Evolutionary conservation across 225 moss, liverwort and hornwort genomes (phyloP).

Genomic region (Climacium dendroides): DNA sequence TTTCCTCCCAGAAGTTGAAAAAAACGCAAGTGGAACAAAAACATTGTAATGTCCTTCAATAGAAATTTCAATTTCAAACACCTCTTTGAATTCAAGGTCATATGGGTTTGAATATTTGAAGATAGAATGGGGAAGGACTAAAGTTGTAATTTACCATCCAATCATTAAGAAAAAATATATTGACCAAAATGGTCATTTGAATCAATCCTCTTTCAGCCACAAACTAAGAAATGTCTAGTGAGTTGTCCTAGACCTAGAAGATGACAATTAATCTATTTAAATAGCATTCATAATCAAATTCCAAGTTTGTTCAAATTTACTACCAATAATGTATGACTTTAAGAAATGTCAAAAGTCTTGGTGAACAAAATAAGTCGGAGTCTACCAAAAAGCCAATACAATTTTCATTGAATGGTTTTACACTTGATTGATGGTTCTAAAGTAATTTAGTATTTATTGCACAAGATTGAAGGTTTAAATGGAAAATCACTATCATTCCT

Average conservation of each 20-base stretch:
- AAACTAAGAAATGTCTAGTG: rapidly evolving
- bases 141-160: neutral
- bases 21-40: no score
- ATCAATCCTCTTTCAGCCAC: no score
- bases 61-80: no score
- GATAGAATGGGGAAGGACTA: neutral
- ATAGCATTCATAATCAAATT: rapidly evolving
- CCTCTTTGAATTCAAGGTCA: no score
- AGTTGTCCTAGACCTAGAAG: no score
- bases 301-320: no score
- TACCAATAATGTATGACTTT: neutral
- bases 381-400: rapidly evolving
- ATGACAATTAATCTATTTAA: neutral
- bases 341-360: neutral
- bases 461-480: neutral
- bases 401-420: neutral
- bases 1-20: no score
- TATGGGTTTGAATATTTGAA: no score
- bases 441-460: neutral
- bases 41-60: no score
- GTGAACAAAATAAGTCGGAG: neutral
- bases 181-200: neutral
- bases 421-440: neutral
- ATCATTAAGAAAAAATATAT: neutral
- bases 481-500: neutral